phyloP scores from a whole-genome alignment of 257 asterid genomes.

The Linderniella brevidens region DNA sequence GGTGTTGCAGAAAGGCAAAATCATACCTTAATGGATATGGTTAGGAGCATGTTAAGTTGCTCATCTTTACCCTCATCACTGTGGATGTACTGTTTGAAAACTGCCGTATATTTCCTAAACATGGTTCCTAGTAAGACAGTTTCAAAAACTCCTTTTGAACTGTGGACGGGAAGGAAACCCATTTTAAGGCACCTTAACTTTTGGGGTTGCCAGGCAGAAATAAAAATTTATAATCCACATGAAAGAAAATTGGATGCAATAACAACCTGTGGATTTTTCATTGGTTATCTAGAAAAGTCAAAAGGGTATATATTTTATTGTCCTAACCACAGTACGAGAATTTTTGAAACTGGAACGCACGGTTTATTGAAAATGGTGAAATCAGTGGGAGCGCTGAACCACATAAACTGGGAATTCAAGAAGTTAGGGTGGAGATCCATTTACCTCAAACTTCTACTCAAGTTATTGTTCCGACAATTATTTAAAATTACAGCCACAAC shows the following conservation, averaged over 20 bases:
- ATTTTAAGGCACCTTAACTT: neutral
- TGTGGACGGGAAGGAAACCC: neutral
- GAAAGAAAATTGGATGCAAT: neutral
- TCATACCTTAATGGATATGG: neutral
- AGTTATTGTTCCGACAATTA: neutral
- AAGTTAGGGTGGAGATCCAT: neutral
- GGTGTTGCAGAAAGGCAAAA: conserved; percentile 2
- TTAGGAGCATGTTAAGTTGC: conserved; percentile 1
- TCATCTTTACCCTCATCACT: neutral
- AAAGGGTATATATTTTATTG: conserved; percentile 7
- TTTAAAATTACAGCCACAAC: neutral
- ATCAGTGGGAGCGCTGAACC: neutral
- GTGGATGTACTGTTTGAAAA: conserved; percentile 3
- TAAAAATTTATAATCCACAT: neutral
- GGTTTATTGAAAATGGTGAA: neutral
- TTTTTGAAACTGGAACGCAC: neutral
- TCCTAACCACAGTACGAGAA: conserved; percentile 4
- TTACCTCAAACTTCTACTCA: neutral
- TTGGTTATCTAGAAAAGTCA: neutral
- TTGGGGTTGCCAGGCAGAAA: conserved; percentile 6
- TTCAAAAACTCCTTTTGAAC: neutral
- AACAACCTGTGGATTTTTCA: neutral
- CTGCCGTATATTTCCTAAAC: neutral
- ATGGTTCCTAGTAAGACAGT: neutral
- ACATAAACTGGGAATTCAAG: neutral